Conservation (phyloP, 306 rosid species). For the Phaseolus lunatus region DNA sequence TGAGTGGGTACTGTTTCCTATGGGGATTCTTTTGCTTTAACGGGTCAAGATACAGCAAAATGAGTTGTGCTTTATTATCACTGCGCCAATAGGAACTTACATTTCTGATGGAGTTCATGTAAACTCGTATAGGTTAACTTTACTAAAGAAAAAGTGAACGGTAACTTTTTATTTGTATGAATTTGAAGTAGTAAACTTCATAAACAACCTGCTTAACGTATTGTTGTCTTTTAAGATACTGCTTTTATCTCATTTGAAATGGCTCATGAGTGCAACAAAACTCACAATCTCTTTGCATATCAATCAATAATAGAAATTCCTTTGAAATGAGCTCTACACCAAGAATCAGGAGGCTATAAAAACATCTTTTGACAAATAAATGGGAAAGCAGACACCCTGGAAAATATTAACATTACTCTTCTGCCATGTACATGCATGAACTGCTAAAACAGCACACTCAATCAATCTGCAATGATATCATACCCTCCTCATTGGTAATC, state of each 20-base stretch:
- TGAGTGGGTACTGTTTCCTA: neutral
- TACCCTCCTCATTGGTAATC: neutral
- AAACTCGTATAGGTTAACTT: neutral
- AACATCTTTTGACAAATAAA: neutral
- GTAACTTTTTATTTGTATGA: constrained; percentile 12
- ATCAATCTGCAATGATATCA: neutral
- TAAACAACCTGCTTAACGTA: neutral
- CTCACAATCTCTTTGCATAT: constrained; percentile 22
- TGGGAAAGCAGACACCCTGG: constrained; percentile 8
- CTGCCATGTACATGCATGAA: neutral
- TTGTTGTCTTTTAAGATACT: neutral
- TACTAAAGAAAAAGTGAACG: neutral
- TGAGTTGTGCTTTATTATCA: constrained; percentile 24
- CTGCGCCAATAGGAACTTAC: constrained; percentile 10
- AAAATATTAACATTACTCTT: neutral
- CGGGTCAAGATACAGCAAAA: constrained; percentile 21
- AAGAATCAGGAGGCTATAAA: neutral
- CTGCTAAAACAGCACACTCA: constrained; percentile 10
- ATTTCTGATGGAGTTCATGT: constrained; percentile 13
- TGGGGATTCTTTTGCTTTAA: neutral
- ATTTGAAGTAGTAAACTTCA: neutral
- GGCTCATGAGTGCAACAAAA: constrained; percentile 13
- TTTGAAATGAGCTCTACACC: neutral
- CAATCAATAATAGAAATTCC: constrained; percentile 11
- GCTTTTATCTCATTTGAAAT: constrained; percentile 1